Evolutionary conservation across 1,284 basidiomycete genomes (phyloP).

Genomic region (Hemileia vastatrix): DNA sequence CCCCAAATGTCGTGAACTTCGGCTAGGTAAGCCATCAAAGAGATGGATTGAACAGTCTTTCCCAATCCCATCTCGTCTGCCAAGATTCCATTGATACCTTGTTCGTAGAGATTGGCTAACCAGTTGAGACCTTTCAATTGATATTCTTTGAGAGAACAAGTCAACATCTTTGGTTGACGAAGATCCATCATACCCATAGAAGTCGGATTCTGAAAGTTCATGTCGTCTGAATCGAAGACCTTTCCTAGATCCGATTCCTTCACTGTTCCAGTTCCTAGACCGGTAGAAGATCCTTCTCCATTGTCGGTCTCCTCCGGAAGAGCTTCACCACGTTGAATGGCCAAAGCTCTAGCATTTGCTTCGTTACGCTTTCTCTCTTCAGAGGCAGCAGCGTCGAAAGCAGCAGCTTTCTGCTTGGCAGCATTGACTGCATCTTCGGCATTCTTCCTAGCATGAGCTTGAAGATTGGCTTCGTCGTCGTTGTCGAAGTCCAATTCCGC

Average conservation of each 20-base stretch:
- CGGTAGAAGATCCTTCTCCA: neutral
- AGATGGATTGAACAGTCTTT: slow-evolving; percentile 43
- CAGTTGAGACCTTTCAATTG: slow-evolving; percentile 45
- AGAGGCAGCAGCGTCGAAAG: slow-evolving; percentile 39
- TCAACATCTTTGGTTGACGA: slow-evolving; percentile 45
- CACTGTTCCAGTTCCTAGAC: neutral
- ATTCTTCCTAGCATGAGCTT: slow-evolving; percentile 41
- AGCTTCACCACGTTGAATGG: neutral
- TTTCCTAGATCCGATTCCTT: too few relatives aligned
- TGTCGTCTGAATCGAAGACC: slow-evolving; percentile 39
- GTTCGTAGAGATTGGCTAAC: slow-evolving; percentile 45
- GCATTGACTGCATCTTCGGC: slow-evolving; percentile 42
- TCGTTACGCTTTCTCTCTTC: slow-evolving; percentile 36
- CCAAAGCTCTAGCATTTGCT: slow-evolving; percentile 10
- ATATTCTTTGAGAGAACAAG: slow-evolving; percentile 43
- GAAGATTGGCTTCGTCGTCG: slow-evolving; percentile 43
- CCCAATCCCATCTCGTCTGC: slow-evolving; percentile 44
- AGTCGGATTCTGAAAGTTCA: slow-evolving; percentile 43
- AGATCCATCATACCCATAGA: slow-evolving; percentile 41
- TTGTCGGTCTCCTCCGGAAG: too few relatives aligned
- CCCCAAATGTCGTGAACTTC: slow-evolving; percentile 46
- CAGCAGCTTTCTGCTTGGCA: slow-evolving; percentile 40
- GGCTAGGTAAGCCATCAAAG: slow-evolving; percentile 44
- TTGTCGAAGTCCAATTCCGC: slow-evolving; percentile 43
- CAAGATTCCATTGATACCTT: slow-evolving; percentile 31